Evolutionary conservation across 306 rosid genomes (phyloP), one percentile per base, ranked within the genome.

Genomic region (Begonia loranthoides): DNA sequence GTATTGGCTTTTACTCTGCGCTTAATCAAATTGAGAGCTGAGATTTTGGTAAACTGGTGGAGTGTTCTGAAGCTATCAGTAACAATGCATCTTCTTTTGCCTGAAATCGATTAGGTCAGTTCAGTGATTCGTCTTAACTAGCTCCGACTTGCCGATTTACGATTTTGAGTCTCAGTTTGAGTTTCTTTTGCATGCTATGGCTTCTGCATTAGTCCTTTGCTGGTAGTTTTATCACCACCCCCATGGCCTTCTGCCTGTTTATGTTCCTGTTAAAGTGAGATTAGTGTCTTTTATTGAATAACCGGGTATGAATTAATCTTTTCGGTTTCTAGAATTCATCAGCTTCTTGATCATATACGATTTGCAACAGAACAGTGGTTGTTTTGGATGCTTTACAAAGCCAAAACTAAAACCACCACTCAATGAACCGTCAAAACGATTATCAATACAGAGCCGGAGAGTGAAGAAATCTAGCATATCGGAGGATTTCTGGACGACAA

Each of bases 331-430:
- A 28, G 6, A 28, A 28, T 28, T 4, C 84, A 77, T 82, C 81
- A 70, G 95, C 48, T 58, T 45, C 49, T 45, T 59, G 81, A 78
- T 57, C 47, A 51, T 68, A 62, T 60, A 66, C 72, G 72, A 57
- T 90, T 73, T 89, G 95, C 62, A 79, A 89, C 97, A 90, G 97
- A 80, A 84, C 97, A 90, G 97, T 79, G 95, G 92, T 78, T 90
- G 97, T 82, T 75, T 90, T 78, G 83, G 82, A 59, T 1, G 22
- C 22, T 19, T 19, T 19, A 19, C 22, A 1, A 86, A 78, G 51
- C 76, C 81, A 16, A 56, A 66, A 68, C 12, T 60, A 54, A 49
- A 36, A 48, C 15, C 66, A 43, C 57, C 61, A 12, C 58, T 51
- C 60, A 69, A 78, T 63, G 70, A 54, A 46, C 77, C 77, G 38